These are phyloP conservation scores for Peterozyma xylosa DNA, from an alignment of 805 yeast genomes.

Conservation along the genomic window DNA sequence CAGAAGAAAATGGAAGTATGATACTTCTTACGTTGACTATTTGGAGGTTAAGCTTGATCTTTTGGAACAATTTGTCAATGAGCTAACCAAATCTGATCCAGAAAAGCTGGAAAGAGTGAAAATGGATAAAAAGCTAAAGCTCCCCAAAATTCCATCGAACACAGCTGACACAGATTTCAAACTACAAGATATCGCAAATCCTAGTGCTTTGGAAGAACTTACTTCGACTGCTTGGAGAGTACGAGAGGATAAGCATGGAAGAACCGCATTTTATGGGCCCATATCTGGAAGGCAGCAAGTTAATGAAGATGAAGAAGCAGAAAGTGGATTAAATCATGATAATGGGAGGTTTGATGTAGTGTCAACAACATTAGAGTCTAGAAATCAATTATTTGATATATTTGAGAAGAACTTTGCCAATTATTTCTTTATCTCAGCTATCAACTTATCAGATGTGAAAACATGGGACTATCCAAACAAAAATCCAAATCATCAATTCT, in stretches of 20 bases:
- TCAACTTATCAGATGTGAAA: conserved; percentile 15
- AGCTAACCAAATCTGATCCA: conserved; percentile 16
- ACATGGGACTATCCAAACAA: conserved; percentile 20
- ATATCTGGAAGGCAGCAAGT: conserved; percentile 24
- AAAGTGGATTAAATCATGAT: conserved; percentile 1
- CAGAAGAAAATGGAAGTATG: conserved; percentile 21
- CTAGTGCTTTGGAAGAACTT: conserved; percentile 23
- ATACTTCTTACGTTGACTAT: conserved; percentile 22
- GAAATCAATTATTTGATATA: conserved; percentile 9
- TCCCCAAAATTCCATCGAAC: conserved; percentile 11
- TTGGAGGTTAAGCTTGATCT: conserved; percentile 21
- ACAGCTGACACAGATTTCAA: conserved; percentile 6
- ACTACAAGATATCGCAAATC: conserved; percentile 12
- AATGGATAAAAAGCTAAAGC: conserved; percentile 4
- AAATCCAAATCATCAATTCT: conserved; percentile 19
- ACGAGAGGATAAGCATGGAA: conserved; percentile 16
- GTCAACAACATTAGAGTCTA: conserved; percentile 6
- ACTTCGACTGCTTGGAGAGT: conserved; percentile 26
- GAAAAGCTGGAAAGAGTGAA: conserved; percentile 6
- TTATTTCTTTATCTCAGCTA: conserved; percentile 17
- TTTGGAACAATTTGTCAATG: conserved; percentile 18
- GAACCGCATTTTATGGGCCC: conserved; percentile 27
- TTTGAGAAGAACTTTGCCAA: conserved; percentile 19
- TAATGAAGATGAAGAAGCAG: conserved; percentile 13
- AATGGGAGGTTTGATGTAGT: conserved; percentile 10